A percentile compares a stretch with the other conserved stretches of the same genome.
Evolutionary conservation across 495 filamentous ascomycete species (phyloP).

Genomic region (Neurospora hispaniola): DNA sequence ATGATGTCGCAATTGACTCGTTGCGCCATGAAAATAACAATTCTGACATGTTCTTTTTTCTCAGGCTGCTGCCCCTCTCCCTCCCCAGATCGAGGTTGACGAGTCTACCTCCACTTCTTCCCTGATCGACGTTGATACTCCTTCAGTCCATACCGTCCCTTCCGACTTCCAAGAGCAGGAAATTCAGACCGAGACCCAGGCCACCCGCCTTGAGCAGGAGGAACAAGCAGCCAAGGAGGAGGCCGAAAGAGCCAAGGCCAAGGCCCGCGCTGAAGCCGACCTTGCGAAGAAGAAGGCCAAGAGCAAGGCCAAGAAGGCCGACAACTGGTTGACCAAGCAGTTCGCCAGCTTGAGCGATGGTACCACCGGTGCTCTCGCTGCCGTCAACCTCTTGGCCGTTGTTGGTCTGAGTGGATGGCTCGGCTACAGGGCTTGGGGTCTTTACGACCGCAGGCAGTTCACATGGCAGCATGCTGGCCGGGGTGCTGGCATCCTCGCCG

Average conservation of each 20-base stretch:
- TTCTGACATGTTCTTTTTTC: neutral
- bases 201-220: constrained; percentile 44
- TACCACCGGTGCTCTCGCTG: constrained; percentile 24
- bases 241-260: constrained; percentile 24
- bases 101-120: constrained; percentile 47
- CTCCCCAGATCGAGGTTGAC: constrained; percentile 49
- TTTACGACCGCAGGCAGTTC: constrained; percentile 54
- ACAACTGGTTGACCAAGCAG: constrained; percentile 27
- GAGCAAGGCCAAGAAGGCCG: constrained; percentile 27
- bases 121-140: constrained; percentile 67
- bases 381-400: constrained; percentile 30
- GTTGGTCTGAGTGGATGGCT: constrained; percentile 36
- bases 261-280: constrained; percentile 35
- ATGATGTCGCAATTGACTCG: neutral
- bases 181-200: constrained; percentile 64
- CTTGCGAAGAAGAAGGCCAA: constrained; percentile 42
- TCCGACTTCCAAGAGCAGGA: constrained; percentile 53
- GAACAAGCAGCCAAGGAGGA: constrained; percentile 11
- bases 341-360: constrained; percentile 24
- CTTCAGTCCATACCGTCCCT: constrained; percentile 59
- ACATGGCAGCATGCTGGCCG: constrained; percentile 60
- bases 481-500: constrained; percentile 41
- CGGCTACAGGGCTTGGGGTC: constrained; percentile 35
- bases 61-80: constrained; percentile 52
- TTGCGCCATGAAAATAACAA: neutral